A percentile compares a stretch with the other conserved stretches of the same genome.
These are phyloP conservation scores for Sungouiozyma intestinalis DNA, from an alignment of 805 yeast species.

Conservation along the genomic window DNA sequence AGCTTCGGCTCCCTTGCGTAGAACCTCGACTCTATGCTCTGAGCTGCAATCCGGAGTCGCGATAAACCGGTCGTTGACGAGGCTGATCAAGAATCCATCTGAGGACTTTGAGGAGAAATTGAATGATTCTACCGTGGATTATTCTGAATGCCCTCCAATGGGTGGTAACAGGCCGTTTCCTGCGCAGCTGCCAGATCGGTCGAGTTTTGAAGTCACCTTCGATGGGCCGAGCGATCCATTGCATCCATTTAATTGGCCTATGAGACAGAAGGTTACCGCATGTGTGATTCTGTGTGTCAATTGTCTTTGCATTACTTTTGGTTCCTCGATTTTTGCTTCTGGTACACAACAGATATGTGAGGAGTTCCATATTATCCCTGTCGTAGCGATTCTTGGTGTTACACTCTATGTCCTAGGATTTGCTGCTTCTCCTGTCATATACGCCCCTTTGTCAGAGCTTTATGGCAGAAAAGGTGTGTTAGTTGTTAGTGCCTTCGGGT, in stretches of 20 bases:
- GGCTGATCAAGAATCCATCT: slow-evolving; percentile 3
- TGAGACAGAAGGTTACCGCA: slow-evolving; percentile 34
- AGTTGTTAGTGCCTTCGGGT: slow-evolving; percentile 45
- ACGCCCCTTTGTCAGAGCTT: slow-evolving; percentile 83
- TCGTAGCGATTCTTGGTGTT: slow-evolving; percentile 62
- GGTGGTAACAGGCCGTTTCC: slow-evolving; percentile 61
- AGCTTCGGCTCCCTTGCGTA: neutral
- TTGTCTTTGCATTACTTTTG: slow-evolving; percentile 53
- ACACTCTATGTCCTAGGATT: slow-evolving; percentile 82
- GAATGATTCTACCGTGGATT: slow-evolving; percentile 3
- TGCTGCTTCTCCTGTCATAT: slow-evolving; percentile 82
- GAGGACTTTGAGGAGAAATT: slow-evolving; percentile 4
- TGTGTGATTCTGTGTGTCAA: slow-evolving; percentile 37
- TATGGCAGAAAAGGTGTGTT: slow-evolving; percentile 61
- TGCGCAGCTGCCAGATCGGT: slow-evolving; percentile 45
- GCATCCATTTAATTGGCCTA: slow-evolving; percentile 73
- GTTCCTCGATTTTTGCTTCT: slow-evolving; percentile 74
- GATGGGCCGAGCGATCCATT: slow-evolving; percentile 73
- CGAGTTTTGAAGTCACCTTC: slow-evolving; percentile 54
- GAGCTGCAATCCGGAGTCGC: slow-evolving; percentile 4
- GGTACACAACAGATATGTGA: slow-evolving; percentile 40
- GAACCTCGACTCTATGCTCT: slow-evolving; percentile 5
- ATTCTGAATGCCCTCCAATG: slow-evolving; percentile 33
- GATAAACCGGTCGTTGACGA: slow-evolving; percentile 5
- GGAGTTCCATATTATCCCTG: slow-evolving; percentile 49